phyloP scores from a whole-genome alignment of 2,329 filamentous ascomycete species.

The Cercospora sp. region DNA sequence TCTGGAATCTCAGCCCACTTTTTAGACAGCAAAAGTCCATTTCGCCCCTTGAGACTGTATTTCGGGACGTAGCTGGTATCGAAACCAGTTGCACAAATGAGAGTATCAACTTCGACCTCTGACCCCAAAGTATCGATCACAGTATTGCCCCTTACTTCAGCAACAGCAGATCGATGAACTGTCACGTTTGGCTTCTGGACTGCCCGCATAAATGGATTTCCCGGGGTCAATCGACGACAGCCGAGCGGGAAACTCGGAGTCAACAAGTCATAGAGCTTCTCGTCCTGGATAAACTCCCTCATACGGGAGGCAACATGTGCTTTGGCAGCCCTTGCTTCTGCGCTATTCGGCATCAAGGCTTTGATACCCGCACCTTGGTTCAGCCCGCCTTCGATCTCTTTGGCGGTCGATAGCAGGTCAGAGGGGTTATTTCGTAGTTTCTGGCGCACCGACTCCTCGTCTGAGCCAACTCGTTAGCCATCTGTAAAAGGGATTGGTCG shows the following conservation, averaged over 20 bases:
- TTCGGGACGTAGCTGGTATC: background rate
- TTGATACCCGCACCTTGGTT: conserved; percentile 18
- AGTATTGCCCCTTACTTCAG: background rate
- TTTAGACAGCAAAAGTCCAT: background rate
- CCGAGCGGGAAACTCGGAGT: background rate
- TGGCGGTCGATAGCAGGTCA: conserved; percentile 7
- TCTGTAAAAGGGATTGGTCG: too few relatives aligned
- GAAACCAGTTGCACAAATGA: background rate
- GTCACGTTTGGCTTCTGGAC: background rate
- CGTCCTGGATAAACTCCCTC: background rate
- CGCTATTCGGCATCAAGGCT: conserved; percentile 13
- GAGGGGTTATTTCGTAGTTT: background rate
- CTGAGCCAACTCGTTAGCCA: background rate
- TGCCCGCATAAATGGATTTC: background rate
- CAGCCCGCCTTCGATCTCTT: conserved; percentile 14
- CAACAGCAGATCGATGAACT: background rate
- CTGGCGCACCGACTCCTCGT: background rate
- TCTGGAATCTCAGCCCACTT: background rate
- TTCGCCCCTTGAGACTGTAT: background rate
- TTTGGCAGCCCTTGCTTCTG: background rate
- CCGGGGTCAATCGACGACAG: background rate
- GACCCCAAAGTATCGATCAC: background rate
- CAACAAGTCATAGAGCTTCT: background rate
- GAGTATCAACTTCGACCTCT: background rate
- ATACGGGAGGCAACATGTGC: background rate